Conservation (phyloP, 164 flowering plant species). For the Annona cherimola region DNA sequence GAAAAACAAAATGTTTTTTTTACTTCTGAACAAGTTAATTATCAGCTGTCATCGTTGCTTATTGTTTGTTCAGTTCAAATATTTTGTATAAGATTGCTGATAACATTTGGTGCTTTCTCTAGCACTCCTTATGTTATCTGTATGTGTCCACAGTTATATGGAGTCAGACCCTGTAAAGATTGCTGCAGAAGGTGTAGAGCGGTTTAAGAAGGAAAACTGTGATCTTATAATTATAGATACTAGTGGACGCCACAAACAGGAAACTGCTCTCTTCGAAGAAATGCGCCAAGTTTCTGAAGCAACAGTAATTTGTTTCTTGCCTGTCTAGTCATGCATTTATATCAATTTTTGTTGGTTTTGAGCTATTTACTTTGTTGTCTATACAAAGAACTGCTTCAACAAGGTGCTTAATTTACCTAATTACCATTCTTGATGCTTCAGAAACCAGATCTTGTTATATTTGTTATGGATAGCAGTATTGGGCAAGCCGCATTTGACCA, state of each 20-base stretch:
- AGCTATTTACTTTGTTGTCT: too few species aligned
- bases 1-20: too few species aligned
- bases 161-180: constrained; percentile 97
- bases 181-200: constrained; percentile 95
- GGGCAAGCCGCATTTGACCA: constrained; percentile 99
- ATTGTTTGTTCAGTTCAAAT: background rate
- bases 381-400: too few species aligned
- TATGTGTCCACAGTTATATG: constrained; percentile 55
- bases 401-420: background rate
- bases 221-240: constrained; percentile 97
- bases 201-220: constrained; percentile 88
- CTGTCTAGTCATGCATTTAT: background rate
- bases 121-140: background rate
- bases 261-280: constrained; percentile 96
- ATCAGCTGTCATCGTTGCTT: background rate
- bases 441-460: constrained; percentile 98
- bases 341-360: background rate
- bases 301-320: constrained; percentile 46
- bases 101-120: background rate
- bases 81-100: background rate
- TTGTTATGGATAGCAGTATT: constrained; percentile 99
- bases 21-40: too few species aligned
- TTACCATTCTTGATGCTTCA: constrained; percentile 22
- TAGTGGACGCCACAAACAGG: constrained; percentile 98
- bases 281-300: constrained; percentile 99